These are phyloP conservation scores for Lactifluus subvellereus DNA, from an alignment of 768 basidiomycete genomes.

Conservation along the genomic window DNA sequence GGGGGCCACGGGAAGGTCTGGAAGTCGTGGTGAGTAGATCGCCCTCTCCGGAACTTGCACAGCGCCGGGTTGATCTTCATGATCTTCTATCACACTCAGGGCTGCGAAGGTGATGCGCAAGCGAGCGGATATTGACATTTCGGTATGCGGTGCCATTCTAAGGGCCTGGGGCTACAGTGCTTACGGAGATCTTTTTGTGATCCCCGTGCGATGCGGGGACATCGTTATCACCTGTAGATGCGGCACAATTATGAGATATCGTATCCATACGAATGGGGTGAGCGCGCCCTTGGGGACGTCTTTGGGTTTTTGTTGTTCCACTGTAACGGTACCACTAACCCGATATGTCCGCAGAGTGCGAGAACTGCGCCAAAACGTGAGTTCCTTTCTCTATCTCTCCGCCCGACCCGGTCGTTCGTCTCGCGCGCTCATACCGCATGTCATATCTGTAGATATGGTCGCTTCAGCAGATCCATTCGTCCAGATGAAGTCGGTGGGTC, in stretches of 20 bases:
- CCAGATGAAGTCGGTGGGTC: conserved; percentile 57
- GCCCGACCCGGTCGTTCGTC: background rate
- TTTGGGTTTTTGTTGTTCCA: conserved; percentile 2
- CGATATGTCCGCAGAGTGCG: conserved; percentile 45
- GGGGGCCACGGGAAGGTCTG: conserved; percentile 71
- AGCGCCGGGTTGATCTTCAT: background rate
- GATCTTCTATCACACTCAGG: conserved; percentile 42
- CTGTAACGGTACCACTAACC: conserved; percentile 8
- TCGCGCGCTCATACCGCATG: background rate
- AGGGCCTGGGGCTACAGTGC: conserved; percentile 13
- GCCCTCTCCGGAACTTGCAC: background rate
- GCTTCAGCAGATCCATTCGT: conserved; percentile 66
- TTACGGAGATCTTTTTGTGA: conserved; percentile 1
- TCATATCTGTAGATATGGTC: conserved; percentile 50
- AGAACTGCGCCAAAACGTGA: conserved; percentile 57
- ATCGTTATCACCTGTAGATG: conserved; percentile 34
- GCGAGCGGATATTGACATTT: conserved; percentile 64
- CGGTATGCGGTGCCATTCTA: conserved; percentile 35
- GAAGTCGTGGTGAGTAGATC: conserved; percentile 54
- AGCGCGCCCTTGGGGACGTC: conserved; percentile 27
- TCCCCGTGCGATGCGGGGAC: background rate
- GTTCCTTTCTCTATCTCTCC: conserved; percentile 18
- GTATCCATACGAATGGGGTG: conserved; percentile 71
- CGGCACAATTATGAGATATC: conserved; percentile 71
- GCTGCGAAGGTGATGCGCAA: conserved; percentile 62